These are phyloP conservation scores for Alliaria petiolata DNA, from an alignment of 345 rosid species.

Conservation along the genomic window DNA sequence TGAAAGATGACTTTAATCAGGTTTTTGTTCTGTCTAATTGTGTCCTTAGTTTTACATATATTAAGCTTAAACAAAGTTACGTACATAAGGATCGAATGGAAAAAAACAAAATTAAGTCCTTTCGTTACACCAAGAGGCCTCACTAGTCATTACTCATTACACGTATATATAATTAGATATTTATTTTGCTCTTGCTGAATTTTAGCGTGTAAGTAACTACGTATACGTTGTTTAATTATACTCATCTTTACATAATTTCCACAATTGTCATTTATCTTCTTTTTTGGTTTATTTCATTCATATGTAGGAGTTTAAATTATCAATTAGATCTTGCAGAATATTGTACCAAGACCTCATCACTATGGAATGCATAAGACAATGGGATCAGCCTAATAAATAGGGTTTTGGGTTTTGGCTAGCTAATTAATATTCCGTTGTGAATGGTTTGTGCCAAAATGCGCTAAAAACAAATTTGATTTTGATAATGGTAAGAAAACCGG, in stretches of 20 bases:
- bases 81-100: conserved; percentile 1
- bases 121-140: conserved; percentile 33
- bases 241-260: neutral
- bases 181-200: neutral
- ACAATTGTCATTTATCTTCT: neutral
- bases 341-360: neutral
- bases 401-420: neutral
- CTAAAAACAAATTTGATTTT: neutral
- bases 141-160: neutral
- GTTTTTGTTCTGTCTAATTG: conserved; percentile 29
- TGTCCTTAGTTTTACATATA: conserved; percentile 11
- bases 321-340: neutral
- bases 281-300: neutral
- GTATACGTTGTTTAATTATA: neutral
- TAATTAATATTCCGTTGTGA: neutral
- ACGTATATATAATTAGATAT: neutral
- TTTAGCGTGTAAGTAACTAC: neutral
- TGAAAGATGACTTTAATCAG: conserved; percentile 33
- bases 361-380: neutral
- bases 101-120: conserved; percentile 20
- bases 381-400: neutral
- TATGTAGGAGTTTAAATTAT: neutral
- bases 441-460: neutral
- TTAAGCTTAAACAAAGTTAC: conserved; percentile 2
- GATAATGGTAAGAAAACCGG: neutral